phyloP scores from a whole-genome alignment of 1,284 basidiomycete genomes.

The Irpex sp. region DNA sequence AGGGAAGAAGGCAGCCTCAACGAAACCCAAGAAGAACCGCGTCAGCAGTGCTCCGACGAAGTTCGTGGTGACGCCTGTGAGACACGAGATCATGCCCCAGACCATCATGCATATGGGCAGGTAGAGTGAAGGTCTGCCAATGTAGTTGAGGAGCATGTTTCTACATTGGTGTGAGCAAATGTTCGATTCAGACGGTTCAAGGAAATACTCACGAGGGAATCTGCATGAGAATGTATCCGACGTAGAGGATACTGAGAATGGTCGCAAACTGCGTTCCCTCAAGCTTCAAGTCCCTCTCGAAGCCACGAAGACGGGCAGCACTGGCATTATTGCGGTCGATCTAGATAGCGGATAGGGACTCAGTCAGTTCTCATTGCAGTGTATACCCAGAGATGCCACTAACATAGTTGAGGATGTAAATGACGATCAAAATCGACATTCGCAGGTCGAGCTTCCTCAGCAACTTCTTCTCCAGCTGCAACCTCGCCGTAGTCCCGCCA shows the following conservation, averaged over 20 bases:
- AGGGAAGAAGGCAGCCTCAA: slow-evolving; percentile 76
- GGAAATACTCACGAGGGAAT: slow-evolving; percentile 58
- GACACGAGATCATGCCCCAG: slow-evolving; percentile 66
- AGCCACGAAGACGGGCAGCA: slow-evolving; percentile 67
- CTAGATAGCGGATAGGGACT: too few relatives aligned
- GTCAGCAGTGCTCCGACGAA: slow-evolving; percentile 69
- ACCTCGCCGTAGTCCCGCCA: slow-evolving; percentile 37
- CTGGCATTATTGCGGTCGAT: slow-evolving; percentile 71
- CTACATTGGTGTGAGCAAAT: slow-evolving; percentile 29
- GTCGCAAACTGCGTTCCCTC: slow-evolving; percentile 67
- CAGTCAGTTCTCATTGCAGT: slow-evolving; percentile 15
- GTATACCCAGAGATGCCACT: slow-evolving; percentile 19
- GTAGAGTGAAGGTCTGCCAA: slow-evolving; percentile 73
- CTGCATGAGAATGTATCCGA: slow-evolving; percentile 80
- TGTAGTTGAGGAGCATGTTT: slow-evolving; percentile 71
- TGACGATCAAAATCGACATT: slow-evolving; percentile 62
- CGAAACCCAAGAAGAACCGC: slow-evolving; percentile 71
- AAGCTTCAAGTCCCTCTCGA: slow-evolving; percentile 68
- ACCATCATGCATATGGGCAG: slow-evolving; percentile 67
- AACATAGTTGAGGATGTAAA: slow-evolving; percentile 68
- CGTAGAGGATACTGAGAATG: slow-evolving; percentile 70
- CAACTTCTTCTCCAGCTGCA: slow-evolving; percentile 47
- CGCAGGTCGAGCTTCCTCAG: slow-evolving; percentile 59
- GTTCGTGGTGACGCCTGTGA: slow-evolving; percentile 62
- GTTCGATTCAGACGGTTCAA: neutral